Conservation (phyloP, 345 rosid genomes). For the Arabidopsis suecica region DNA sequence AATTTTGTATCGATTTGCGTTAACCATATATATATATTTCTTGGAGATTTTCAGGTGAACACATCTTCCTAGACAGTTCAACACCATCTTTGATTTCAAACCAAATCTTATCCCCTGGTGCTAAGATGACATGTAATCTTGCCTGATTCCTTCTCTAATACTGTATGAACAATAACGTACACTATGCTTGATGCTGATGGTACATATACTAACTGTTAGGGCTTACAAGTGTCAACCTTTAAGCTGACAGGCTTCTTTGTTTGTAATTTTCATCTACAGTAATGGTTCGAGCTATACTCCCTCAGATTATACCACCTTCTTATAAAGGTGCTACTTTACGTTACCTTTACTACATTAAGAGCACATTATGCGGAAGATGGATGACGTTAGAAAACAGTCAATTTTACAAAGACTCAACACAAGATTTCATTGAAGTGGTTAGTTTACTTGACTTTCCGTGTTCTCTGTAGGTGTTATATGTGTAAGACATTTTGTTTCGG, state of each 20-base stretch:
- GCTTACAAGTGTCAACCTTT: conserved; percentile 23
- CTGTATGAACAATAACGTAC: conserved; percentile 19
- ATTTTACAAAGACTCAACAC: conserved; percentile 48
- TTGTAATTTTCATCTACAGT: conserved; percentile 55
- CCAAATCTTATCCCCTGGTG: conserved; percentile 72
- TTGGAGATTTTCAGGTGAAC: conserved; percentile 72
- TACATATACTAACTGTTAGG: background rate
- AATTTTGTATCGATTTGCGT: conserved; percentile 17
- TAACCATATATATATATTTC: conserved; percentile 20
- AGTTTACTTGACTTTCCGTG: conserved; percentile 41
- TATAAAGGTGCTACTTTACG: conserved; percentile 88
- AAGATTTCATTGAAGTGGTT: conserved; percentile 72
- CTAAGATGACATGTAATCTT: conserved; percentile 70
- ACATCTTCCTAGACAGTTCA: conserved; percentile 74
- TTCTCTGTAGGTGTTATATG: conserved; percentile 24
- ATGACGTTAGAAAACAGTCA: conserved; percentile 70
- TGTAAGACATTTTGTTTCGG: conserved; percentile 27
- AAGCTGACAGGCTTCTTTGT: conserved; percentile 31
- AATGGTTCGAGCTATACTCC: conserved; percentile 71
- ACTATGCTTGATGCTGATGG: conserved; percentile 23
- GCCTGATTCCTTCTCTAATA: conserved; percentile 29
- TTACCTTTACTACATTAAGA: conserved; percentile 76
- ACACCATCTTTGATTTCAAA: conserved; percentile 62
- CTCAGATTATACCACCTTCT: conserved; percentile 82
- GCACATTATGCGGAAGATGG: conserved; percentile 66